Conservation (phyloP, 2,329 filamentous ascomycete genomes). For the Sclerotinia trifoliorum region DNA sequence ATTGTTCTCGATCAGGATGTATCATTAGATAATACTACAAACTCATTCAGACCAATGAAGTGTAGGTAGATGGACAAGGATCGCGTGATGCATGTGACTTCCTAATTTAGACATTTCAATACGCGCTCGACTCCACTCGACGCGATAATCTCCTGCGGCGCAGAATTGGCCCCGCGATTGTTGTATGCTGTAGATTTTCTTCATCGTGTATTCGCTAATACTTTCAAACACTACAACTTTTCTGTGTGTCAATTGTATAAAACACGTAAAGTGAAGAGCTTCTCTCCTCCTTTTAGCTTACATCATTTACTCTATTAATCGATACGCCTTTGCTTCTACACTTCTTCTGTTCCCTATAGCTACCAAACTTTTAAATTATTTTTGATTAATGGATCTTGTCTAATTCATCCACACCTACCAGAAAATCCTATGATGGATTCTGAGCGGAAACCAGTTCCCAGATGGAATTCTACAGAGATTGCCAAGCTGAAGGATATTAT, state of each 20-base stretch:
- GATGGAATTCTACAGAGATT: neutral
- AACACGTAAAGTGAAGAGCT: neutral
- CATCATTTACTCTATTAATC: neutral
- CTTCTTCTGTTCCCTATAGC: no score
- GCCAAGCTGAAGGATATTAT: neutral
- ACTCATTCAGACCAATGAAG: neutral
- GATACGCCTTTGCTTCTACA: neutral
- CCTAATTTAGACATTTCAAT: neutral
- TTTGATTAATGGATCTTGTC: neutral
- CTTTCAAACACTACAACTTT: neutral
- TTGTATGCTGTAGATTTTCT: neutral
- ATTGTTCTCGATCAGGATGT: neutral
- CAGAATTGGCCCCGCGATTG: neutral
- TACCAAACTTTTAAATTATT: neutral
- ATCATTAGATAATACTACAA: neutral
- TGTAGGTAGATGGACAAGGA: neutral
- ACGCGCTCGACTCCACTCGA: neutral
- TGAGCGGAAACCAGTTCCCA: neutral
- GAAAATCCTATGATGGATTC: neutral
- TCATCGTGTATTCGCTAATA: neutral
- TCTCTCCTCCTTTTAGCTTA: neutral
- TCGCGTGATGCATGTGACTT: constrained; percentile 1
- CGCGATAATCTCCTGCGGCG: neutral
- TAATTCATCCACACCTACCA: neutral
- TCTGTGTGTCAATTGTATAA: neutral